Conservation (phyloP, 2,329 filamentous ascomycete genomes). For the Ascochyta koolunga region DNA sequence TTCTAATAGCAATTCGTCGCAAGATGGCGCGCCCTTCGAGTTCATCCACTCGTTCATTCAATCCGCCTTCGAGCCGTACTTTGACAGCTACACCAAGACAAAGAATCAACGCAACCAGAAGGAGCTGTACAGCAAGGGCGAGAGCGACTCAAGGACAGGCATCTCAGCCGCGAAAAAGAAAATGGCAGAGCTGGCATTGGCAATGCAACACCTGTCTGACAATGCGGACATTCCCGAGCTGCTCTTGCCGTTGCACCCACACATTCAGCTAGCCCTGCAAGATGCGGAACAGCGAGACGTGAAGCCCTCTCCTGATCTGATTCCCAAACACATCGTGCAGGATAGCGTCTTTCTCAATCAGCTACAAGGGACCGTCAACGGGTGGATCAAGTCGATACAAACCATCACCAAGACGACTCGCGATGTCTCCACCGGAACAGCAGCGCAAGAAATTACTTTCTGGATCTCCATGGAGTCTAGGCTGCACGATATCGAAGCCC, state of each 20-base stretch:
- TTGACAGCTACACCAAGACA: slow-evolving; percentile 94
- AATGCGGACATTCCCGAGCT: slow-evolving; percentile 98
- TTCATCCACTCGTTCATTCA: slow-evolving; percentile 91
- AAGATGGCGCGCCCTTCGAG: slow-evolving; percentile 86
- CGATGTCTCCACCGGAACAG: slow-evolving; percentile 78
- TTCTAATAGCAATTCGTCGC: slow-evolving; percentile 70
- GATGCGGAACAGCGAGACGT: slow-evolving; percentile 71
- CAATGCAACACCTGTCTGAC: slow-evolving; percentile 88
- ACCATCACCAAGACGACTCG: slow-evolving; percentile 92
- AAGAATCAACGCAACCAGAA: slow-evolving; percentile 60
- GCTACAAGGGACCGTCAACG: slow-evolving; percentile 90
- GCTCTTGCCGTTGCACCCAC: slow-evolving; percentile 82
- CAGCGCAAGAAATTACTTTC: slow-evolving; percentile 98
- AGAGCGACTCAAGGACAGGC: slow-evolving; percentile 90
- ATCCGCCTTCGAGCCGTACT: slow-evolving; percentile 90
- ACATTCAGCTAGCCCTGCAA: slow-evolving; percentile 84
- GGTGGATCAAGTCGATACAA: slow-evolving; percentile 99
- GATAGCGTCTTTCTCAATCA: slow-evolving; percentile 94
- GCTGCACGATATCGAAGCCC: slow-evolving; percentile 86
- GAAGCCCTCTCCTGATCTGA: slow-evolving; percentile 77
- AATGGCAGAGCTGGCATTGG: slow-evolving; percentile 91
- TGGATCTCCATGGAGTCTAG: slow-evolving; percentile 98
- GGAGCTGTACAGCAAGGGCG: slow-evolving; percentile 71
- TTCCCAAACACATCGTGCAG: slow-evolving; percentile 76
- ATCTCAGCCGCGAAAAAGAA: slow-evolving; percentile 98